Evolutionary conservation across 2,329 filamentous ascomycete genomes (phyloP).

Genomic region (Sporothrix phasma): DNA sequence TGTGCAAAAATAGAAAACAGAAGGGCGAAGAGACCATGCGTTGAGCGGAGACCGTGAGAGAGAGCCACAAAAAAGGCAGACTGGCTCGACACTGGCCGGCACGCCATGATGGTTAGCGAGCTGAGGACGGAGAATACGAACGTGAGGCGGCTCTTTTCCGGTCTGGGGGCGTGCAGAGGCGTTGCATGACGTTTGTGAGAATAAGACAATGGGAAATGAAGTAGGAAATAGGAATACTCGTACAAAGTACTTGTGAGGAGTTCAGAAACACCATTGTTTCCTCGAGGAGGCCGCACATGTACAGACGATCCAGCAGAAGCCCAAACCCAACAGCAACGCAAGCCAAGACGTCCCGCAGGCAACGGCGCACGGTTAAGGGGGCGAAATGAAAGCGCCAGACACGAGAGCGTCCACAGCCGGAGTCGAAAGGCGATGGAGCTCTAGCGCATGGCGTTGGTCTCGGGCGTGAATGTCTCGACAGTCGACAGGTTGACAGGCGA

Average conservation of each 20-base stretch:
- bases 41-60: background rate
- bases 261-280: too few species aligned
- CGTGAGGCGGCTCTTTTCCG: too few species aligned
- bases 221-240: background rate
- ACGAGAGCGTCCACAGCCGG: background rate
- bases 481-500: background rate
- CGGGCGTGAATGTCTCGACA: background rate
- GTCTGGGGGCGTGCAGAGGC: too few species aligned
- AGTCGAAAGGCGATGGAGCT: background rate
- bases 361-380: constrained; percentile 2
- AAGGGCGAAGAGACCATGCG: background rate
- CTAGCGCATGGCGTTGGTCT: background rate
- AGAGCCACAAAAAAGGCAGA: constrained; percentile 4
- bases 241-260: background rate
- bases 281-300: too few species aligned
- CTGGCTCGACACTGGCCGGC: background rate
- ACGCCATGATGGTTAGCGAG: background rate
- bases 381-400: background rate
- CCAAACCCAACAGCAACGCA: background rate
- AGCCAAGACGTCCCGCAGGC: background rate
- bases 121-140: background rate
- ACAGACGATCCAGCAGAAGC: background rate
- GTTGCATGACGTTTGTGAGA: too few species aligned
- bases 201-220: constrained; percentile 1
- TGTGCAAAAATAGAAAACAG: constrained; percentile 2